A percentile compares a stretch with the other conserved stretches of the same genome.
These are phyloP conservation scores for Porphyra umbilicalis DNA, from an alignment of 31 red algal genomes.

Conservation along the genomic window DNA sequence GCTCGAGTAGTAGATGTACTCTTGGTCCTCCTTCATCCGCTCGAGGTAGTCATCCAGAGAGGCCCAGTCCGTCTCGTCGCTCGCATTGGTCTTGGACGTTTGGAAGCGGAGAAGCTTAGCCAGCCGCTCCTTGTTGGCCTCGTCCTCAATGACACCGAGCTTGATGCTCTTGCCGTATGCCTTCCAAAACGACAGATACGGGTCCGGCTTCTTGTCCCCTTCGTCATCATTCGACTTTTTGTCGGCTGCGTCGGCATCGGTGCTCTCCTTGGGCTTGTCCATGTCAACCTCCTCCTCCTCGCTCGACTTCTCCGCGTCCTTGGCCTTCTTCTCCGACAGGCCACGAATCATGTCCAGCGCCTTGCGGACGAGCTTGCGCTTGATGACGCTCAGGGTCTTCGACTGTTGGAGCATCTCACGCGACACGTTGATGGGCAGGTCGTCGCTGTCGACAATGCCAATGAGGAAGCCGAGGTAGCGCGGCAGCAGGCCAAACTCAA, in stretches of 20 bases:
- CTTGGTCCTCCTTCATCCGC: constrained; percentile 90
- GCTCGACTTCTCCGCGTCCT: constrained; percentile 23
- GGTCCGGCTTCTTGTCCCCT: constrained; percentile 34
- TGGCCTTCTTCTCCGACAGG: constrained; percentile 56
- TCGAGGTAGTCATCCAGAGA: constrained; percentile 89
- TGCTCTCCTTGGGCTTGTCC: constrained; percentile 6
- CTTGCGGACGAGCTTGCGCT: constrained; percentile 86
- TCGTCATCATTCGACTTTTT: constrained; percentile 4
- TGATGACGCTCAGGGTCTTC: constrained; percentile 77
- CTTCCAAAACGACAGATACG: constrained; percentile 84
- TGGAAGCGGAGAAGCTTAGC: constrained; percentile 87
- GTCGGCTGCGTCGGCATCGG: background rate
- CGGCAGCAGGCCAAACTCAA: constrained; percentile 79
- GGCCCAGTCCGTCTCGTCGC: constrained; percentile 66
- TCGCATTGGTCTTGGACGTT: constrained; percentile 60
- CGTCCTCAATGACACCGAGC: constrained; percentile 87
- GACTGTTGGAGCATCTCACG: constrained; percentile 92
- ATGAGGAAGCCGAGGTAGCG: constrained; percentile 80
- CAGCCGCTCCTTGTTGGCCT: constrained; percentile 47
- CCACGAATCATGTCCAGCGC: constrained; percentile 75
- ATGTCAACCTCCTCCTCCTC: constrained; percentile 18
- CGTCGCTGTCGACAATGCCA: constrained; percentile 93
- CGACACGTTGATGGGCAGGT: constrained; percentile 95
- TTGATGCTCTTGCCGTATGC: constrained; percentile 87
- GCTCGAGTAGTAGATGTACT: constrained; percentile 90